A percentile compares a stretch with the other conserved stretches of the same genome.
Evolutionary conservation across 805 yeast species (phyloP).

Genomic region (Metschnikowia kofuensis): DNA sequence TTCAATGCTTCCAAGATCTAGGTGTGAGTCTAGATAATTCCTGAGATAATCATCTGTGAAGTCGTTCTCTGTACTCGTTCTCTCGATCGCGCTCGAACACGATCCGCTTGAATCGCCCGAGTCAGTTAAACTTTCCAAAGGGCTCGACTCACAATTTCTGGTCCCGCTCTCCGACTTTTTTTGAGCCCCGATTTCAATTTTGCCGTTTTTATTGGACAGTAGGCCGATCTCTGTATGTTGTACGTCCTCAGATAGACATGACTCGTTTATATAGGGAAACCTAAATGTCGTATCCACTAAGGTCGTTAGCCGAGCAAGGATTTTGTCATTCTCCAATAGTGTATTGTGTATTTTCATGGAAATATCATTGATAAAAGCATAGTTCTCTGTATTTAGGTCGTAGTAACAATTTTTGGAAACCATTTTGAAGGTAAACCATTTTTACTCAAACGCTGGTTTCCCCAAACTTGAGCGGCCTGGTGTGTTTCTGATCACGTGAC

Average conservation of each 20-base stretch:
- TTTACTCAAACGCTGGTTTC: too few relatives aligned
- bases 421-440: background rate
- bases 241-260: background rate
- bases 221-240: background rate
- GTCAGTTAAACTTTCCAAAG: too few relatives aligned
- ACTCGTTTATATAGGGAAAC: background rate
- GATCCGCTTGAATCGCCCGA: background rate
- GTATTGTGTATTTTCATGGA: constrained; percentile 19
- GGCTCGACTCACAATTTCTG: too few relatives aligned
- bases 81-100: background rate
- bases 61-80: background rate
- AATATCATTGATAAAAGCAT: constrained; percentile 27
- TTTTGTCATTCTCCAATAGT: constrained; percentile 24
- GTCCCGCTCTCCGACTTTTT: too few relatives aligned
- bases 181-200: too few relatives aligned
- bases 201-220: background rate
- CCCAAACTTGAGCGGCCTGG: too few relatives aligned
- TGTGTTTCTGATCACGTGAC: background rate
- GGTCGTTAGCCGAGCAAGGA: constrained; percentile 21
- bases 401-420: constrained; percentile 10
- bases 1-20: constrained; percentile 7
- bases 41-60: constrained; percentile 21
- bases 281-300: constrained; percentile 22
- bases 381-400: constrained; percentile 30
- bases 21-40: constrained; percentile 22